phyloP scores from a whole-genome alignment of 768 basidiomycete species.

The Suillus tomentosus region DNA sequence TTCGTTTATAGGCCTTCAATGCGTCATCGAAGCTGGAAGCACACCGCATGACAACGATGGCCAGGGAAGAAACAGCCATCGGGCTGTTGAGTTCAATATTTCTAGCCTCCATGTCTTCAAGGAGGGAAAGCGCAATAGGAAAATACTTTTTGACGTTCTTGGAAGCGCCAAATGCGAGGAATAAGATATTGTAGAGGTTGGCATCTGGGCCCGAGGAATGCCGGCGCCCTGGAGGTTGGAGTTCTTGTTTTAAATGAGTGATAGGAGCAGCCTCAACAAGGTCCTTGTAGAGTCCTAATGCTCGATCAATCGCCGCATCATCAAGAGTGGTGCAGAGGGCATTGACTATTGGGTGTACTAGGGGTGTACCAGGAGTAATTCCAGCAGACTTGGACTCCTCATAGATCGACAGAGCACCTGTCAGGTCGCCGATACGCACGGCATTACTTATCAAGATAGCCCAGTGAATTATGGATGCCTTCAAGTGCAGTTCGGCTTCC shows the following conservation, averaged over 20 bases:
- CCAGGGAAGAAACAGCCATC: constrained; percentile 48
- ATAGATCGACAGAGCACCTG: constrained; percentile 53
- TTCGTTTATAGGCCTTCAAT: constrained; percentile 57
- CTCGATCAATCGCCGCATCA: constrained; percentile 50
- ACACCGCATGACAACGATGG: constrained; percentile 70
- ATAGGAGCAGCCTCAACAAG: constrained; percentile 39
- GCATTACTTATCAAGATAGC: constrained; percentile 55
- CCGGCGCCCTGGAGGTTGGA: constrained; percentile 22
- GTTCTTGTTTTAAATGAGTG: constrained; percentile 16
- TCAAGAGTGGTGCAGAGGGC: constrained; percentile 46
- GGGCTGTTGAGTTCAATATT: constrained; percentile 47
- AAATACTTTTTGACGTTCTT: constrained; percentile 52
- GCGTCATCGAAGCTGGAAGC: constrained; percentile 58
- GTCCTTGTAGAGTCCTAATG: constrained; percentile 55
- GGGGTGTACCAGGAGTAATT: constrained; percentile 47
- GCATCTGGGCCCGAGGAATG: constrained; percentile 49
- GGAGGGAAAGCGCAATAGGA: constrained; percentile 47
- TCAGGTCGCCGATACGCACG: constrained; percentile 38
- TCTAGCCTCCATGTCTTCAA: constrained; percentile 67
- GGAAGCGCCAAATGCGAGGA: constrained; percentile 47
- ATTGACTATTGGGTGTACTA: constrained; percentile 58
- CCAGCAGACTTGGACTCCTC: constrained; percentile 44
- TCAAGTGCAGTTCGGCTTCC: constrained; percentile 42
- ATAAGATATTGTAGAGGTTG: constrained; percentile 55
- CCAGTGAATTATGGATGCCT: constrained; percentile 51